Base-by-base conservation (phyloP, 768 basidiomycete genomes). In the Exidia glandulosa region DNA sequence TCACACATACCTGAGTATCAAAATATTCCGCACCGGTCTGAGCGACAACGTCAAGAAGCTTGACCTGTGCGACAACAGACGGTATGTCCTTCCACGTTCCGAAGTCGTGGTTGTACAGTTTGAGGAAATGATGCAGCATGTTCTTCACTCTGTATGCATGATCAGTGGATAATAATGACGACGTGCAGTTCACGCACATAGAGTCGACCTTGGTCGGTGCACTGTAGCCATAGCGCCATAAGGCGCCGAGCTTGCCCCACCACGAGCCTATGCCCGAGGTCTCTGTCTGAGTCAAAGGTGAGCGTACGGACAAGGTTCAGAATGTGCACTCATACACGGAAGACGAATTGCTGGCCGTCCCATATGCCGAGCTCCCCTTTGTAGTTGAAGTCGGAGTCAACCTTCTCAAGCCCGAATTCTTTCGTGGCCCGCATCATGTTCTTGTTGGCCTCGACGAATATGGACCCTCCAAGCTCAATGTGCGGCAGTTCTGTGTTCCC, bases 381-480 rank as follows among this genome's bases (percentile, higher is more conserved):
- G 29, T 79, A 74, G 25, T 79, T 75, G 16, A 76, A 74, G 2
- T 71, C 67, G 60, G 82, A 83, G 66, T 74, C 72, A 32, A 66
- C 68, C 57, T 79, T 76, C 2, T 80, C 82, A 25, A 94, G 76
- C 63, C 86, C 85, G 71, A 93, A 94, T 58, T 90, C 90, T 36
- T 87, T 77, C 0, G 84, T 80, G 2, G 94, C 94, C 59, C 90
- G 82, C 75, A 77, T 74, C 58, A 87, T 58, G 68, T 86, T 85
- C 68, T 75, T 84, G 74, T 96, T 93, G 3, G 77, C 80, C 59
- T 79, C 64, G 30, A 94, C 86, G 67, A 94, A 96, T 59, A 94
- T 86, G n/a, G 85, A 87, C 0, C 86, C 94, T 0, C 94, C 94
- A 1, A 94, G 76, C 67, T 96, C 94, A 29, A 90, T 72, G 27